These are phyloP conservation scores for Cordyceps javanica DNA, from an alignment of 2,329 filamentous ascomycete genomes.

Conservation along the genomic window DNA sequence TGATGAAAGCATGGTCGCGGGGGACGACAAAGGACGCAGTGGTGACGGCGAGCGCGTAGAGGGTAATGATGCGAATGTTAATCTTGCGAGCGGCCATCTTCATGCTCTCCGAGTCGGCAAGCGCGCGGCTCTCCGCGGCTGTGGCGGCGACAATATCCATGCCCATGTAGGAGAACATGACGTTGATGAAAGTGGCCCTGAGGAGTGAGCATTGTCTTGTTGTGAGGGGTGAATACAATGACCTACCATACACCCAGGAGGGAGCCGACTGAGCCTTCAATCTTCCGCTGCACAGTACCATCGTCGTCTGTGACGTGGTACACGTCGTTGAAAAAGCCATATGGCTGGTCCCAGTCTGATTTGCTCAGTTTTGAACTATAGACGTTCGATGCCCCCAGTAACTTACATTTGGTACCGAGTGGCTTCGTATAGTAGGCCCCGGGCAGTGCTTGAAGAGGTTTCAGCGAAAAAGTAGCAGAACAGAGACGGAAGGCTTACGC, in stretches of 20 bases:
- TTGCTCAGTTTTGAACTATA: not conserved
- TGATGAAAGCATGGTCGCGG: slow-evolving; percentile 32
- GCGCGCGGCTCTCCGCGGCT: slow-evolving; percentile 29
- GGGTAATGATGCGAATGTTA: slow-evolving; percentile 29
- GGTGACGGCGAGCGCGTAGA: slow-evolving; percentile 22
- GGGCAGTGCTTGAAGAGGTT: slow-evolving; percentile 22
- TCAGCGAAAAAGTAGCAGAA: too few relatives aligned
- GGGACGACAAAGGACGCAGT: slow-evolving; percentile 29
- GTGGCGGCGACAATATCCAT: slow-evolving; percentile 35
- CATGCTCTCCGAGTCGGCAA: slow-evolving; percentile 31
- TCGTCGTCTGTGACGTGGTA: slow-evolving; percentile 27
- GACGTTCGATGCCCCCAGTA: not conserved
- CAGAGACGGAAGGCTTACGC: slow-evolving; percentile 20
- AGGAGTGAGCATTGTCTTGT: not conserved
- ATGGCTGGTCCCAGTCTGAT: slow-evolving; percentile 20
- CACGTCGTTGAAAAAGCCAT: slow-evolving; percentile 30
- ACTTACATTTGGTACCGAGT: slow-evolving; percentile 29
- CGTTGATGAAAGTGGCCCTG: slow-evolving; percentile 31
- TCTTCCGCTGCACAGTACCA: slow-evolving; percentile 13
- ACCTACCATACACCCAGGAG: slow-evolving; percentile 33
- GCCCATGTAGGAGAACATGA: slow-evolving; percentile 31
- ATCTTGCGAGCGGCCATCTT: slow-evolving; percentile 36
- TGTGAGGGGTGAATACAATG: not conserved
- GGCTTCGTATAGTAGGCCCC: slow-evolving; percentile 31
- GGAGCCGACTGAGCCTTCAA: slow-evolving; percentile 28